Base-by-base conservation (phyloP, 2,329 filamentous ascomycete species). In the Tolypocladium pustulatum region DNA sequence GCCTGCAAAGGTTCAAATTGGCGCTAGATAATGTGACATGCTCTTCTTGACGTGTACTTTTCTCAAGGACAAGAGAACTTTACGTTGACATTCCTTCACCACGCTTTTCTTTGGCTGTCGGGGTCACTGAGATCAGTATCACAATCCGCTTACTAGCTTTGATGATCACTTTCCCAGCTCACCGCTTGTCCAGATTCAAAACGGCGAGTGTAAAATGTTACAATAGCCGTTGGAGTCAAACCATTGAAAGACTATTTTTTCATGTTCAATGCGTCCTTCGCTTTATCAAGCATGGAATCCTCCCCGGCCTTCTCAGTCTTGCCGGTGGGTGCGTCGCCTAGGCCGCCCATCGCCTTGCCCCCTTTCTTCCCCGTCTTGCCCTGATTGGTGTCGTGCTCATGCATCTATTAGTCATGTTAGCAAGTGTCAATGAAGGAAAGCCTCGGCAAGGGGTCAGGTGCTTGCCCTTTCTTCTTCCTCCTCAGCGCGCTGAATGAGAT, bases 401-500 rank as follows among this genome's bases (percentile, higher is more conserved):
- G 58, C 53, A 60, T 37, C 58, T 60, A 9, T 37, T 0, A 0
- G 10, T 53, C 27, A 15, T 32, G 49, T 53, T 36, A n/a, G 1
- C 3, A 8, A 7, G 3, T 27, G 36, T 59, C 22, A 30, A 36
- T 8, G 34, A 17, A 25, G 10, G 15, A 10, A 32, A 10, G 9
- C 1, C 4, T 20, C 20, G 8, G 30, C 20, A 8, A 12, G 17
- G 15, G 40, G 10, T 13, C 20, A n/a, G 27, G n/a, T 34, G 10
- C 55, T 34, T 56, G 37, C 57, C 41, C 34, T 53, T 22, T 60
- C 56, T n/a, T 60, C 58, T 32, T 60, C 58, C 0, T 65, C n/a
- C 55, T 73, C 71, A 36, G 70, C 71, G 4, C 65, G 57, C 55
- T 72, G 69, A 22, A 73, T 73, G 52, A 73, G 64, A 22, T 73